Conservation (phyloP, 2,329 filamentous ascomycete genomes). For the Colletotrichum sp. region DNA sequence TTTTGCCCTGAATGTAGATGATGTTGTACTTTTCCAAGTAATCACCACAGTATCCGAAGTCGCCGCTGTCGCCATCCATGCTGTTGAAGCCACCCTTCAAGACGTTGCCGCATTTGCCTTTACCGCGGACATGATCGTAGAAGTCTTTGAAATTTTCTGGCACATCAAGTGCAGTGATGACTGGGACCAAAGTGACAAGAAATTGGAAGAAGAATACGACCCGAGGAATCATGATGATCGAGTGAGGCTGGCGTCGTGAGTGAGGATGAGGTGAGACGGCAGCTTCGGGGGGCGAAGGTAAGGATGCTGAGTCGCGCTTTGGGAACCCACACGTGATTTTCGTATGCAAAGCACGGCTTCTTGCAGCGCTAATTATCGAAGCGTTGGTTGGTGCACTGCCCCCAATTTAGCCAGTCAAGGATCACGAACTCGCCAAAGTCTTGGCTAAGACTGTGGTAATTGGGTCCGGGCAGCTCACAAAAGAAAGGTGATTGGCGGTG, state of each 20-base stretch:
- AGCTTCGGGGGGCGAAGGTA: background rate
- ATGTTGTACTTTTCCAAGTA: slow-evolving; percentile 42
- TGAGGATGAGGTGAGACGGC: slow-evolving; percentile 8
- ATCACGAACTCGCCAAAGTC: slow-evolving; percentile 1
- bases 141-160: slow-evolving; percentile 46
- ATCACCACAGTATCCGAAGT: slow-evolving; percentile 52
- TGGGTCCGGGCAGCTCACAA: background rate
- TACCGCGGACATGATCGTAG: slow-evolving; percentile 41
- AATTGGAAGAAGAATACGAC: background rate
- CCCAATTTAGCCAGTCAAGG: background rate
- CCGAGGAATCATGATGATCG: background rate
- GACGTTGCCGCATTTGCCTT: slow-evolving; percentile 40
- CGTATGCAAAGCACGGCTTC: background rate
- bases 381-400: slow-evolving; percentile 1
- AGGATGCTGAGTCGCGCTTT: background rate
- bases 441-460: background rate
- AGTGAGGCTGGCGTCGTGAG: background rate
- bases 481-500: background rate
- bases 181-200: background rate
- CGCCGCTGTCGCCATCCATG: slow-evolving; percentile 37
- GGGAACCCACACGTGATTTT: slow-evolving; percentile 3
- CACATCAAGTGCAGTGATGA: slow-evolving; percentile 32
- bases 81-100: slow-evolving; percentile 47
- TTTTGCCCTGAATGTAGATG: slow-evolving; percentile 52
- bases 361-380: background rate